phyloP scores from a whole-genome alignment of 768 basidiomycete species.

The Leccinum barrowsii region DNA sequence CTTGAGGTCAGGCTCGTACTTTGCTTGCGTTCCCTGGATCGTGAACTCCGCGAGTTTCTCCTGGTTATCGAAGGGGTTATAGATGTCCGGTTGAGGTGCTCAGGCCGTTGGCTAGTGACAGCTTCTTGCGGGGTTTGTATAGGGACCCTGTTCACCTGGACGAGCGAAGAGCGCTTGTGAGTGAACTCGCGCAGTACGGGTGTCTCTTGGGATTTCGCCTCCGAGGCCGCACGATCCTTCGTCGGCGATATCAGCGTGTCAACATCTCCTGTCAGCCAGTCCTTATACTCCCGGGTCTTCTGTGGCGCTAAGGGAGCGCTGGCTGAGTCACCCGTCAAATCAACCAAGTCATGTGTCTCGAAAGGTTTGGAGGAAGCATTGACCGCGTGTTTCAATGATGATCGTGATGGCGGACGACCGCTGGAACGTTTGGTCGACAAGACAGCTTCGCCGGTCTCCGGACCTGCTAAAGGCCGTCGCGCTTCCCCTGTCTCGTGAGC shows the following conservation, averaged over 20 bases:
- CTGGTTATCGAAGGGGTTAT: constrained; percentile 21
- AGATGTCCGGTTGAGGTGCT: not conserved
- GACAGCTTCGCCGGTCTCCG: constrained; percentile 15
- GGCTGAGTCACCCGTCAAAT: constrained; percentile 12
- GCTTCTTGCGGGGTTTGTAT: constrained; percentile 33
- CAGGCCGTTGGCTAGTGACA: constrained; percentile 24
- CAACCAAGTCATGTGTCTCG: constrained; percentile 17
- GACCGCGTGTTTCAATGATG: constrained; percentile 48
- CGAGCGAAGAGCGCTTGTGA: constrained; percentile 67
- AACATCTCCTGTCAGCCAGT: constrained; percentile 77
- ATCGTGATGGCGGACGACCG: constrained; percentile 32
- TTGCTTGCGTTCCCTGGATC: constrained; percentile 35
- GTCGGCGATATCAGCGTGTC: constrained; percentile 29
- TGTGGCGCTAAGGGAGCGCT: constrained; percentile 10
- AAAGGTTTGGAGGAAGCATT: constrained; percentile 44
- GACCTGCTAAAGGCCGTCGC: constrained; percentile 6
- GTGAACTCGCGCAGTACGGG: constrained; percentile 67
- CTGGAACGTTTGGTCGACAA: constrained; percentile 16
- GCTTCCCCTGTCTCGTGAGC: constrained; percentile 40
- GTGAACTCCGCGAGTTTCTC: constrained; percentile 24
- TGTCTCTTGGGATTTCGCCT: constrained; percentile 26
- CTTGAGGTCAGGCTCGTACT: constrained; percentile 6
- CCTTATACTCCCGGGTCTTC: constrained; percentile 38
- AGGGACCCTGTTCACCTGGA: constrained; percentile 42
- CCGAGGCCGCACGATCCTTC: constrained; percentile 16